These are phyloP conservation scores for Biscutella laevigata DNA, from an alignment of 441 rosid species.

Conservation along the genomic window DNA sequence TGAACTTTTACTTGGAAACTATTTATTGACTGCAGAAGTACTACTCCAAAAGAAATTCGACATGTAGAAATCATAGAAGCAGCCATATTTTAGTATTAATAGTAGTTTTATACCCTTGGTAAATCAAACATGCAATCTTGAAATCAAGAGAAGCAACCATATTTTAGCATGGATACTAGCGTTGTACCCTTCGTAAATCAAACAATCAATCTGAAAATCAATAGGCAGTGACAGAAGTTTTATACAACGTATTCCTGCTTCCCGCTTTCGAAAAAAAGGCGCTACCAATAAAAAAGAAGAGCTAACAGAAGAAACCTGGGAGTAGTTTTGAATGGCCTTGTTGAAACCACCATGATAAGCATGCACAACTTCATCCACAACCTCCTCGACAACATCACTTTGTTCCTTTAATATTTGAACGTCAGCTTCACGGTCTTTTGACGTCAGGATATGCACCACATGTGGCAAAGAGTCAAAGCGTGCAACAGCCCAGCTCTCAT, in stretches of 20 bases:
- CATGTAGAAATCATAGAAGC: conserved; percentile 2
- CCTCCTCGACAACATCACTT: conserved; percentile 92
- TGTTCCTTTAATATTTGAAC: conserved; percentile 68
- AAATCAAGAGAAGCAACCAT: no score
- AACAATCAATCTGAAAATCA: not conserved
- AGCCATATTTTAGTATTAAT: not conserved
- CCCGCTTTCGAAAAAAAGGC: no score
- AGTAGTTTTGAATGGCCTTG: conserved; percentile 97
- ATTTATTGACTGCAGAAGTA: not conserved
- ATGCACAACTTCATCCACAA: conserved; percentile 97
- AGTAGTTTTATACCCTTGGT: not conserved
- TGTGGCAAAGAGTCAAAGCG: conserved; percentile 98
- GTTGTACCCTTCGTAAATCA: no score
- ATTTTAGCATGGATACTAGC: no score
- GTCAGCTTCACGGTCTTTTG: conserved; percentile 89
- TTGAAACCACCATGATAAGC: conserved; percentile 94
- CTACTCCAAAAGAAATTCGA: not conserved
- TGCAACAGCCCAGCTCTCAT: conserved; percentile 81
- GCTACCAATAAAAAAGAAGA: not conserved
- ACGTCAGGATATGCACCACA: conserved; percentile 89
- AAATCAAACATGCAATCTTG: not conserved
- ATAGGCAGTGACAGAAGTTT: not conserved
- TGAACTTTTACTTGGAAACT: not conserved
- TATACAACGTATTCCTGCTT: no score
- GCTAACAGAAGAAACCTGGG: conserved; percentile 53